Percentiles rank a stretch among this genome's conserved stretches.
phyloP scores from a whole-genome alignment of 2,329 filamentous ascomycete genomes.

The Coniochaeta pulveracea region DNA sequence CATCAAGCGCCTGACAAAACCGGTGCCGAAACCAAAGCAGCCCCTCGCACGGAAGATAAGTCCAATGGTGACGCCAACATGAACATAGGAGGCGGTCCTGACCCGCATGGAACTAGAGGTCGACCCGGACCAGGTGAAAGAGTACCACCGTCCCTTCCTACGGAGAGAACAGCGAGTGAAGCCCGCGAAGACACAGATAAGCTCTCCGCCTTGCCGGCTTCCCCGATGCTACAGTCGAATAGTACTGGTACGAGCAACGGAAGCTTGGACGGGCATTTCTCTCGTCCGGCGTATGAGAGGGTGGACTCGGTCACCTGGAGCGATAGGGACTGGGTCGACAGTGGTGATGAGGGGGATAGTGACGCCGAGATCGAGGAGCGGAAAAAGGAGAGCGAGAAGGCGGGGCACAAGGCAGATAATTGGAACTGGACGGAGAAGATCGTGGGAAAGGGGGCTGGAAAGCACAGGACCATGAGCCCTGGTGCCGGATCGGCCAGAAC shows the following conservation, averaged over 20 bases:
- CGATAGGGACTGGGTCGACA: slow-evolving; percentile 52
- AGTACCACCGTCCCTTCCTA: slow-evolving; percentile 5
- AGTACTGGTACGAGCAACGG: too few species aligned
- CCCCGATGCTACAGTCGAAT: too few species aligned
- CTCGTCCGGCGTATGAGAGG: slow-evolving; percentile 18
- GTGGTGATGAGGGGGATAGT: slow-evolving; percentile 30
- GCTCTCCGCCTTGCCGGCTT: slow-evolving; percentile 31
- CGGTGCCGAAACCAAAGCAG: slow-evolving; percentile 51
- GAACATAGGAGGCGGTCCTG: slow-evolving; percentile 2
- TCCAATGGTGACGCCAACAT: slow-evolving; percentile 3
- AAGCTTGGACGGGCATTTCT: too few species aligned
- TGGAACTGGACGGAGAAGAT: slow-evolving; percentile 19
- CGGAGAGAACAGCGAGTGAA: slow-evolving; percentile 17
- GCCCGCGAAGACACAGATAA: slow-evolving; percentile 29
- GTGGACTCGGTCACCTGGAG: slow-evolving; percentile 53
- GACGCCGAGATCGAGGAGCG: slow-evolving; percentile 6
- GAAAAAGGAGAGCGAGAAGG: slow-evolving; percentile 1
- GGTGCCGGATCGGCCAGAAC: too few species aligned
- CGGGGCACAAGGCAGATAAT: slow-evolving; percentile 1
- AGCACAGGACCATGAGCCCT: too few species aligned
- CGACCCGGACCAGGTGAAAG: background rate
- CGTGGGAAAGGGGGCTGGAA: slow-evolving; percentile 15
- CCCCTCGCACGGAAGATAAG: slow-evolving; percentile 21
- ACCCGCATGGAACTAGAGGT: background rate
- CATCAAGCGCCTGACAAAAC: slow-evolving; percentile 43